phyloP scores from a whole-genome alignment of 306 rosid species.

The Crotalaria pallida region DNA sequence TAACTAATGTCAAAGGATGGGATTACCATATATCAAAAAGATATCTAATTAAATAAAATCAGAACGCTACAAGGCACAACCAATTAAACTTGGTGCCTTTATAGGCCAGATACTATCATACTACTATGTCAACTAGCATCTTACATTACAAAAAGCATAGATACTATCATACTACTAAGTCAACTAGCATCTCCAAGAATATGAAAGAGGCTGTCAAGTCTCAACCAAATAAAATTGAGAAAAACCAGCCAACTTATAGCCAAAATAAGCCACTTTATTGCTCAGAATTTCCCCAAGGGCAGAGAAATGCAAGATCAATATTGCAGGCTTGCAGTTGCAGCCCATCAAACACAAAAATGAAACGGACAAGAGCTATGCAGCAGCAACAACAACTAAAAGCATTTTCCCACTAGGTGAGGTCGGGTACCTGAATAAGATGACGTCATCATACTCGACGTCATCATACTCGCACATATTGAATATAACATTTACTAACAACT shows the following conservation, averaged over 20 bases:
- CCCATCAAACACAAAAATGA: neutral
- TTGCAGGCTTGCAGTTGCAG: no score
- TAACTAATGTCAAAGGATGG: neutral
- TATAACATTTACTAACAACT: neutral
- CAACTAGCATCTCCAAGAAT: neutral
- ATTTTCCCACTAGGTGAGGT: no score
- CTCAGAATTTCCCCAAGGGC: neutral
- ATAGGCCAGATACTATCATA: no score
- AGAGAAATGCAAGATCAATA: conserved; percentile 1
- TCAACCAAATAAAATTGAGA: conserved; percentile 3
- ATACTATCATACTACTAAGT: neutral
- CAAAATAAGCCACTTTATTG: neutral
- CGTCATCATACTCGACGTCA: neutral
- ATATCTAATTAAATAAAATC: neutral
- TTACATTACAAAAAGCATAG: neutral
- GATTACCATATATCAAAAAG: neutral
- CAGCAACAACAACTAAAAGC: no score
- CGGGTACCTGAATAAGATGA: no score
- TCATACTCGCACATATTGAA: neutral
- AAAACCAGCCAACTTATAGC: neutral
- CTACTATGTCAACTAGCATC: neutral
- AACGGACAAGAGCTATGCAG: no score
- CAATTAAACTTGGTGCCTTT: conserved; percentile 3
- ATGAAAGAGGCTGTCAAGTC: neutral
- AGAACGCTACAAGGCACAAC: neutral